These are phyloP conservation scores for Irpex lacteus DNA, from an alignment of 1,284 basidiomycete species.

Conservation along the genomic window DNA sequence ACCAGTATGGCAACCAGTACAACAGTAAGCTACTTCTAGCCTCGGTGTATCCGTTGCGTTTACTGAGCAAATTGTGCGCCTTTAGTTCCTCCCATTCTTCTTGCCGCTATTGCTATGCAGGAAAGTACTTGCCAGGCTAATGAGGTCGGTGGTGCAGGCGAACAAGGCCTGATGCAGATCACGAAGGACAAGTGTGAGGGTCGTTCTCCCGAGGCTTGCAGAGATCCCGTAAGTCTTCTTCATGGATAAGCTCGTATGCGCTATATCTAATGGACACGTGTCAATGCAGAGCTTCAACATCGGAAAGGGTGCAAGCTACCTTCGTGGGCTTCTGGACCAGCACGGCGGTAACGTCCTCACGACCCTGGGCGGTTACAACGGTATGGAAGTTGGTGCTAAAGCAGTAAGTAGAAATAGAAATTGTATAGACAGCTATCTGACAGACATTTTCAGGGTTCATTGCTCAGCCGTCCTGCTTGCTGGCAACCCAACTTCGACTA, in stretches of 20 bases:
- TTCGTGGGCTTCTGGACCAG: conserved; percentile 48
- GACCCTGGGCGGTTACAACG: conserved; percentile 77
- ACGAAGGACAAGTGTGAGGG: conserved; percentile 75
- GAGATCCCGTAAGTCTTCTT: conserved; percentile 49
- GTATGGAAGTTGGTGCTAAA: conserved; percentile 68
- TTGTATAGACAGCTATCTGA: background rate
- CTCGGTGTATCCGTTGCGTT: background rate
- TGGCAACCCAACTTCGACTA: conserved; percentile 80
- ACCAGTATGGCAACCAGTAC: conserved; percentile 56
- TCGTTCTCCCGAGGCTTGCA: conserved; percentile 64
- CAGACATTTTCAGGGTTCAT: conserved; percentile 47
- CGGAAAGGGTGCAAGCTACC: conserved; percentile 56
- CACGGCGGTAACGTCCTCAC: conserved; percentile 60
- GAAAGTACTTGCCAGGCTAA: conserved; percentile 71
- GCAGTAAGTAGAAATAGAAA: conserved; percentile 36
- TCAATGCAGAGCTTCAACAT: conserved; percentile 65
- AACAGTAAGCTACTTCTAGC: conserved; percentile 36
- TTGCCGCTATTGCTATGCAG: conserved; percentile 86
- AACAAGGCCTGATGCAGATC: conserved; percentile 86
- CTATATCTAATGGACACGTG: background rate
- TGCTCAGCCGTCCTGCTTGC: conserved; percentile 49
- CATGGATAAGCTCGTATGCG: background rate
- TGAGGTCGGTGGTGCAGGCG: conserved; percentile 75
- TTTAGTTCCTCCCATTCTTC: conserved; percentile 64
- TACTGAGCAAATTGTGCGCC: background rate